phyloP scores from a whole-genome alignment of 2,329 filamentous ascomycete genomes.

The Stemphylium beticola region DNA sequence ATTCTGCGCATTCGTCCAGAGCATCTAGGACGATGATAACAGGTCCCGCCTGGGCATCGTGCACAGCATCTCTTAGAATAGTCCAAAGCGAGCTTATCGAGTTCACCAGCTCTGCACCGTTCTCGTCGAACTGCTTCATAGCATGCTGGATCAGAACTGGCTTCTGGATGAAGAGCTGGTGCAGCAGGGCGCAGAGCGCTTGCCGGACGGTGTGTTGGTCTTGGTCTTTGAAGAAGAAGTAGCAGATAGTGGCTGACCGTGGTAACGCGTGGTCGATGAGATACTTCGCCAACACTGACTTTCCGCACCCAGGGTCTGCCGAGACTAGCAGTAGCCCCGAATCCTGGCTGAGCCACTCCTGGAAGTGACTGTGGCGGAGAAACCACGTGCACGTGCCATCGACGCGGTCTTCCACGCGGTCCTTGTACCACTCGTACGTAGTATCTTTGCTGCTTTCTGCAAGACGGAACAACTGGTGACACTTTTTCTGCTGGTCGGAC shows the following conservation, averaged over 20 bases:
- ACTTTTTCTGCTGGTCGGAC: constrained; percentile 21
- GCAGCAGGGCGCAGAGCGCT: constrained; percentile 28
- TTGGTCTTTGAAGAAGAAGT: constrained; percentile 33
- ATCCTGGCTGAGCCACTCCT: constrained; percentile 20
- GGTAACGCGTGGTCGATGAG: constrained; percentile 23
- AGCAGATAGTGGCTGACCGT: constrained; percentile 24
- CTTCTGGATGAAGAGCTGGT: constrained; percentile 26
- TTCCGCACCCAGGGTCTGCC: constrained; percentile 32
- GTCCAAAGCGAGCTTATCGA: constrained; percentile 26
- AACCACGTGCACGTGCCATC: constrained; percentile 30
- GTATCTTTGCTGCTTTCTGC: constrained; percentile 19
- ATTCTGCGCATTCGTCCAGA: constrained; percentile 25
- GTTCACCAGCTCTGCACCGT: constrained; percentile 19
- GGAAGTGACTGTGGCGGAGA: constrained; percentile 22
- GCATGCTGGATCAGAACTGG: constrained; percentile 22
- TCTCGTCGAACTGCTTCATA: constrained; percentile 16
- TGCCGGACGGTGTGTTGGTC: constrained; percentile 26
- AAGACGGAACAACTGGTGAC: constrained; percentile 30
- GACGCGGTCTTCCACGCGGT: constrained; percentile 23
- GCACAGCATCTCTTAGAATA: constrained; percentile 16
- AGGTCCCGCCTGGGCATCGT: constrained; percentile 19
- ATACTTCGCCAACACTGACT: constrained; percentile 29
- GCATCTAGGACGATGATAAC: constrained; percentile 26
- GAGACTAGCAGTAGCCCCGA: constrained; percentile 27
- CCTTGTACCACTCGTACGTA: constrained; percentile 32